Evolutionary conservation across 2,329 filamentous ascomycete species (phyloP).

Genomic region (Aureobasidium sp.): DNA sequence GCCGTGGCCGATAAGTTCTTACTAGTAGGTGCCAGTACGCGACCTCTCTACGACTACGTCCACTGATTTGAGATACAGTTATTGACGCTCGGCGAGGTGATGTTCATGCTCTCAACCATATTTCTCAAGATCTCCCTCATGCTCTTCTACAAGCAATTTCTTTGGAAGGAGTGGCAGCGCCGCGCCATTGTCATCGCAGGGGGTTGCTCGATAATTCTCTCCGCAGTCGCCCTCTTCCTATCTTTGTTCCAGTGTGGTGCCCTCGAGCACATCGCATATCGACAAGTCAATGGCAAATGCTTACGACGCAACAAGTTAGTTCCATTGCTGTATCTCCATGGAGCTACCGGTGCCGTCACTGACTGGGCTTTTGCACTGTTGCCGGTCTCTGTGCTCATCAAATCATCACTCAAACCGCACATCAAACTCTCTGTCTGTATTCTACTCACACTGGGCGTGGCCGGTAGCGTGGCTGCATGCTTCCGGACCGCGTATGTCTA

Average conservation of each 20-base stretch:
- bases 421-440: conserved; percentile 33
- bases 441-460: conserved; percentile 32
- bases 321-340: conserved; percentile 18
- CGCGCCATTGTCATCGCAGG: conserved; percentile 21
- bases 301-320: conserved; percentile 18
- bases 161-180: conserved; percentile 31
- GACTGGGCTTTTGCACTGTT: conserved; percentile 30
- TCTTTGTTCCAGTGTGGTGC: conserved; percentile 27
- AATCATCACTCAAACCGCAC: conserved; percentile 31
- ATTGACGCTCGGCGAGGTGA: conserved; percentile 7
- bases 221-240: conserved; percentile 25
- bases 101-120: conserved; percentile 33
- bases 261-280: conserved; percentile 17
- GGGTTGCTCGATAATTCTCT: conserved; percentile 21
- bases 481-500: conserved; percentile 20
- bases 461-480: conserved; percentile 19
- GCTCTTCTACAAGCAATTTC: conserved; percentile 37
- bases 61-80: not conserved
- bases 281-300: conserved; percentile 16
- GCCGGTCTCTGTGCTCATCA: conserved; percentile 32
- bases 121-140: conserved; percentile 37
- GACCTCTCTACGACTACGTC: too few relatives aligned
- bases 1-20: not conserved
- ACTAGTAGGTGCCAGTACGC: not conserved
- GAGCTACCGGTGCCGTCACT: conserved; percentile 28